Conservation (phyloP, 202 grass and related monocot species). For the Zoysia matrella region DNA sequence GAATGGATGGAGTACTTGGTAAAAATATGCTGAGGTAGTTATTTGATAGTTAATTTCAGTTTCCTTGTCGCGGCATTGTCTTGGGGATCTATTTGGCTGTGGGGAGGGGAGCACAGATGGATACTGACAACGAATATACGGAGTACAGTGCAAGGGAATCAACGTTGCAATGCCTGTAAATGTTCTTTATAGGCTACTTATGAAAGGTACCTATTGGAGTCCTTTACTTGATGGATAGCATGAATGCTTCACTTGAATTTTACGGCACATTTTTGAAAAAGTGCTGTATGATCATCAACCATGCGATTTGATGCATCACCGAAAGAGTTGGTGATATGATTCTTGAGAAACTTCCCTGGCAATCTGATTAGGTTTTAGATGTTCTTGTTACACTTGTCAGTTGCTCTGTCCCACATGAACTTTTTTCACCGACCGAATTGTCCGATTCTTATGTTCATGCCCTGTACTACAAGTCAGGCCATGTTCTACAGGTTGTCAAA, state of each 20-base stretch:
- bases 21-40: no score
- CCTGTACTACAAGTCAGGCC: not conserved
- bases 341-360: not conserved
- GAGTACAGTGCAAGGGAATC: not conserved
- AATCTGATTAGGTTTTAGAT: conserved; percentile 12
- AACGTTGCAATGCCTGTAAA: not conserved
- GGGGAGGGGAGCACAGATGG: not conserved
- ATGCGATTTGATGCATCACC: conserved; percentile 39
- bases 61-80: not conserved
- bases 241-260: conserved; percentile 17
- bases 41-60: no score
- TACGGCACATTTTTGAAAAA: conserved; percentile 24
- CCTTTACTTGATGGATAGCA: not conserved
- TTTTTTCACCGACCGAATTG: not conserved
- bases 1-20: no score
- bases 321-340: conserved; percentile 16
- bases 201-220: not conserved
- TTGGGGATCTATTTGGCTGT: not conserved
- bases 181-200: not conserved
- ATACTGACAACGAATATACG: not conserved
- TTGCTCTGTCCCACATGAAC: not conserved
- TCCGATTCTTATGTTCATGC: not conserved
- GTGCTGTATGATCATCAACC: conserved; percentile 21
- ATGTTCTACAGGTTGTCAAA: not conserved
- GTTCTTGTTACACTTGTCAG: not conserved